A percentile compares a stretch with the other conserved stretches of the same genome.
These are phyloP conservation scores for Hemerocallis citrina DNA, from an alignment of 106 monocot genomes.

Conservation along the genomic window DNA sequence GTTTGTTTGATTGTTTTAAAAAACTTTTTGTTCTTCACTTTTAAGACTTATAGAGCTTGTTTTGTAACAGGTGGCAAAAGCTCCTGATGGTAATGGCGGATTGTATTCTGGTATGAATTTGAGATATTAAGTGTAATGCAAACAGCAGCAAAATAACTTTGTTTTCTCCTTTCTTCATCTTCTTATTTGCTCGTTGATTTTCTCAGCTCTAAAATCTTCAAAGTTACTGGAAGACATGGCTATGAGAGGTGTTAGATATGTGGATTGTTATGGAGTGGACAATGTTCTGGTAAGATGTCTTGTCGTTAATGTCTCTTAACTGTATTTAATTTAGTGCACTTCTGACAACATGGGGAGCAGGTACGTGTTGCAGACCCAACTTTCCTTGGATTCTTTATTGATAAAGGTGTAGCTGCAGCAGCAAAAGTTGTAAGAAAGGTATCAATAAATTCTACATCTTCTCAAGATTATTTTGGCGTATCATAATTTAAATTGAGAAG, in stretches of 20 bases:
- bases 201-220: slow-evolving; percentile 73
- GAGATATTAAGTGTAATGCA: background rate
- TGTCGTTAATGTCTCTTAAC: background rate
- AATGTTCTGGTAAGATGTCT: slow-evolving; percentile 76
- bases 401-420: slow-evolving; percentile 86
- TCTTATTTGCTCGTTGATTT: background rate
- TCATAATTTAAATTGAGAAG: background rate
- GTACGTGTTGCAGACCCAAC: slow-evolving; percentile 98
- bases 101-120: slow-evolving; percentile 72
- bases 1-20: no score
- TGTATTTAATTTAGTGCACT: background rate
- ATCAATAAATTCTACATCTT: background rate
- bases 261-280: slow-evolving; percentile 97
- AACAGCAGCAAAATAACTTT: background rate
- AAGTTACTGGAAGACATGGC: slow-evolving; percentile 97
- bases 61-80: slow-evolving; percentile 66
- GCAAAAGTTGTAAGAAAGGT: slow-evolving; percentile 99
- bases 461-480: background rate
- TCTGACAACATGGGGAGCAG: slow-evolving; percentile 30
- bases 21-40: background rate
- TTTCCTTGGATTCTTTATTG: slow-evolving; percentile 93
- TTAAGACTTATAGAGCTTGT: background rate
- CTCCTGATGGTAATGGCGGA: slow-evolving; percentile 99
- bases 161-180: background rate
- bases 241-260: slow-evolving; percentile 79